Conservation (phyloP, 176 grass and related monocot species). For the Dactylis glomerata region DNA sequence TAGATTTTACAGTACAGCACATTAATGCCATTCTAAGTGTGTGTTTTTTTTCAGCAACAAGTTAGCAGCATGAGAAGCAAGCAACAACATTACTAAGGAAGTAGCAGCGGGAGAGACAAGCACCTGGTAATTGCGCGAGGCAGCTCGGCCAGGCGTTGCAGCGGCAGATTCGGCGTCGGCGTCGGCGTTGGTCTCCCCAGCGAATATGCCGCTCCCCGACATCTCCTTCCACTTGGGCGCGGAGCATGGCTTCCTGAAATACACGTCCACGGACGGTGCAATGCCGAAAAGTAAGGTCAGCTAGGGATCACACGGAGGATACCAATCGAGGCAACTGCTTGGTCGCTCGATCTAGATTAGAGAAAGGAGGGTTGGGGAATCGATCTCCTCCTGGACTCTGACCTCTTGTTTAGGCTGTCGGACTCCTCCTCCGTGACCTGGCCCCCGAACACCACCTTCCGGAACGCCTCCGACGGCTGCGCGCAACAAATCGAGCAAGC, state of each 20-base stretch:
- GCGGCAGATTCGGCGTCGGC: constrained; percentile 31
- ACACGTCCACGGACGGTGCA: neutral
- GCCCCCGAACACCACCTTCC: constrained; percentile 87
- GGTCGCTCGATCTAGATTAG: neutral
- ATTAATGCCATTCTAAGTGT: neutral
- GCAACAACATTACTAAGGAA: neutral
- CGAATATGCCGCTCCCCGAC: constrained; percentile 84
- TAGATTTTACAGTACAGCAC: neutral
- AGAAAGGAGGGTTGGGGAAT: neutral
- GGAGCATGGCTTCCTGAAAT: constrained; percentile 79
- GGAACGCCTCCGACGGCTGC: constrained; percentile 82
- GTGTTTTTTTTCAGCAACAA: neutral
- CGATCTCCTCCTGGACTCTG: constrained; percentile 5
- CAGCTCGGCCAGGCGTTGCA: constrained; percentile 26
- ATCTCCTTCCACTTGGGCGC: constrained; percentile 95
- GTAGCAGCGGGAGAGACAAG: neutral
- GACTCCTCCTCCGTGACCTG: constrained; percentile 91
- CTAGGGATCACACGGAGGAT: neutral
- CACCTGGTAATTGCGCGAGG: constrained; percentile 71
- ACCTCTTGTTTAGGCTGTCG: constrained; percentile 83
- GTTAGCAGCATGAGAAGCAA: neutral
- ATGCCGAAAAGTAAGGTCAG: neutral
- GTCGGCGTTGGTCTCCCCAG: constrained; percentile 39
- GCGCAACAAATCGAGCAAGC: constrained; percentile 12
- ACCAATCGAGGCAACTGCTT: neutral